Evolutionary conservation across 2,329 filamentous ascomycete species (phyloP), one percentile per base, ranked within the genome.

Genomic region (Alternaria sp.): DNA sequence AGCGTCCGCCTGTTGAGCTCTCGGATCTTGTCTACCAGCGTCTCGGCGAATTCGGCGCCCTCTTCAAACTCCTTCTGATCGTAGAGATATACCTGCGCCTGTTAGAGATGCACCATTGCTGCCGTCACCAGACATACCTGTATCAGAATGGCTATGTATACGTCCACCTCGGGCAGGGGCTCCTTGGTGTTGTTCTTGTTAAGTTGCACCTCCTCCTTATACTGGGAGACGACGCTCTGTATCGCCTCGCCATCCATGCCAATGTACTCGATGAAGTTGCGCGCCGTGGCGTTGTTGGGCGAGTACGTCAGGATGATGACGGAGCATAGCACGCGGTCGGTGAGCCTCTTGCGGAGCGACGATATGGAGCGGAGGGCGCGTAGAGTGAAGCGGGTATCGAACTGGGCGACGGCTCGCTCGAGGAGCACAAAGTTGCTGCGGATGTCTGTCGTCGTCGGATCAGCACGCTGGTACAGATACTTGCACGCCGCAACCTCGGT

Each of bases 301-400:
- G 90, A 86, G 81, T 93, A 97, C 45, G 91, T 93, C 74, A 96
- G 90, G 72, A 89, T 88, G 76, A 97, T 91, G 74, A 91, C 91
- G 80, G 92, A 89, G 54, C 90, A 88, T 70, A 97, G 86, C 71
- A 97, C 90, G 72, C 95, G 92, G 62, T 92, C 88, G 13, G 90
- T 92, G 71, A 97, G 87, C 70, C 93, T 89, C 86, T 98, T 98
- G 80, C 96, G 93, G 80, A 98, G 90, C 59, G 93, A 94, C 44
- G 96, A 97, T 83, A 98, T 97, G 73, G 94, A 97, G 75, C 96
- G 91, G 68, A 99, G 88, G 66, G 96, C 96, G 78, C 96, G 89
- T 68, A 99, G 91, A 61, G 95, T 93, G 83, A 97, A 99, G 84
- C 96, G 90, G 63, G 94, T 89, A 83, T 99, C 96, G 81, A 98